These are phyloP conservation scores for Vaccinium darrowii DNA, from an alignment of 148 eudicot species.

Conservation along the genomic window DNA sequence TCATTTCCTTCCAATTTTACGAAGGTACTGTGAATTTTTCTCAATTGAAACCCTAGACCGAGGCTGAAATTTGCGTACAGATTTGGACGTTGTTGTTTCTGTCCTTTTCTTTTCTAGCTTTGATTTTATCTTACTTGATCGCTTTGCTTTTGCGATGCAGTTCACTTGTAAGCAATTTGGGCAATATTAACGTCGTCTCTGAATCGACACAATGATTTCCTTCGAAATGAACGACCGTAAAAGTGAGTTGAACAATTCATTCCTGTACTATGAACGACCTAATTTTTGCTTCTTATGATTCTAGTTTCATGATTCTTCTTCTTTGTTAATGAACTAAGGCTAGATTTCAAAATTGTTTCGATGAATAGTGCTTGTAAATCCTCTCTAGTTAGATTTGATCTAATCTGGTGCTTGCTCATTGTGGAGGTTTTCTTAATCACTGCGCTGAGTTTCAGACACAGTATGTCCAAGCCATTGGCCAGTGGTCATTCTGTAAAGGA, in stretches of 20 bases:
- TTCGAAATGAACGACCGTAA: conserved; percentile 66
- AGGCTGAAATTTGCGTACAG: neutral
- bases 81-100: neutral
- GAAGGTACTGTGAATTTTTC: conserved; percentile 1
- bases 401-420: no score
- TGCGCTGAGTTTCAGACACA: neutral
- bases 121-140: neutral
- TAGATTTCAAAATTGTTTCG: conserved; percentile 4
- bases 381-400: neutral
- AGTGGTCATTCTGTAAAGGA: neutral
- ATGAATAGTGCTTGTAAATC: neutral
- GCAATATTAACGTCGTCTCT: conserved; percentile 3
- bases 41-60: conserved; percentile 6
- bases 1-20: neutral
- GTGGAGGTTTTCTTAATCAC: neutral
- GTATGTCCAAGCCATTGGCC: neutral
- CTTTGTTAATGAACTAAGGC: neutral
- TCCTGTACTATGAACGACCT: neutral
- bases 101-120: neutral
- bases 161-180: neutral
- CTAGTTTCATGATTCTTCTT: neutral
- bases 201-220: conserved; percentile 44
- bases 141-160: neutral
- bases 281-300: neutral
- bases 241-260: conserved; percentile 40